Conservation (phyloP, 163 green algal species). For the Prototheca wickerhamii region DNA sequence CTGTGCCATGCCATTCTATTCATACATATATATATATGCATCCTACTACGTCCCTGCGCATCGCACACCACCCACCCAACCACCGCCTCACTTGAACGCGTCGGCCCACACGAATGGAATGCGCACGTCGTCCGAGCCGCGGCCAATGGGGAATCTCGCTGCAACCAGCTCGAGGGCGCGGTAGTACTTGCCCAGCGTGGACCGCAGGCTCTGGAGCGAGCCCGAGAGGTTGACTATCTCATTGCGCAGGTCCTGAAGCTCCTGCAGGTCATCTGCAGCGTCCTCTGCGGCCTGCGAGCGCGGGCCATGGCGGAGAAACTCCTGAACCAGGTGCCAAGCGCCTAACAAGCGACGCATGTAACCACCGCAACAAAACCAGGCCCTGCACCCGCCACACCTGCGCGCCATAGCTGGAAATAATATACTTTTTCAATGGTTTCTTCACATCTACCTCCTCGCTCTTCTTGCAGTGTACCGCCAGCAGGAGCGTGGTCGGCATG, state of each 20-base stretch:
- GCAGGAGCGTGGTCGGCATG: conserved; percentile 37
- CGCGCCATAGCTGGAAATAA: conserved; percentile 39
- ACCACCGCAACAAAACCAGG: too few relatives aligned
- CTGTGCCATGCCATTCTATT: not conserved
- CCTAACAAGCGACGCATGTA: too few relatives aligned
- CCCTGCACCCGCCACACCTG: too few relatives aligned
- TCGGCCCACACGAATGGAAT: conserved; percentile 79
- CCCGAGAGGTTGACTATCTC: conserved; percentile 38
- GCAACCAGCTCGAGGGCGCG: conserved; percentile 73
- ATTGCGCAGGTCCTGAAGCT: conserved; percentile 50
- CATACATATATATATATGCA: not conserved
- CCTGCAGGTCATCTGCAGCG: conserved; percentile 57
- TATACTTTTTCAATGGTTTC: conserved; percentile 53
- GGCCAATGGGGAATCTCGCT: conserved; percentile 82
- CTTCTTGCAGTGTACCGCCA: conserved; percentile 78
- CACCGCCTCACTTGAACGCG: conserved; percentile 36
- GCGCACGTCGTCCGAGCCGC: conserved; percentile 55
- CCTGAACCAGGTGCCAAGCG: too few relatives aligned
- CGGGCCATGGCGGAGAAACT: not conserved
- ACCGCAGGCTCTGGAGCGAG: conserved; percentile 30
- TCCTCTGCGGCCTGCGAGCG: conserved; percentile 53
- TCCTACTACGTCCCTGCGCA: not conserved
- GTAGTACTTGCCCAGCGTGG: conserved; percentile 75
- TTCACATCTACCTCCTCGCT: conserved; percentile 65
- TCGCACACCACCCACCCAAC: not conserved